These are phyloP conservation scores for Annulohypoxylon stygium DNA, from an alignment of 495 filamentous ascomycete genomes.

Conservation along the genomic window DNA sequence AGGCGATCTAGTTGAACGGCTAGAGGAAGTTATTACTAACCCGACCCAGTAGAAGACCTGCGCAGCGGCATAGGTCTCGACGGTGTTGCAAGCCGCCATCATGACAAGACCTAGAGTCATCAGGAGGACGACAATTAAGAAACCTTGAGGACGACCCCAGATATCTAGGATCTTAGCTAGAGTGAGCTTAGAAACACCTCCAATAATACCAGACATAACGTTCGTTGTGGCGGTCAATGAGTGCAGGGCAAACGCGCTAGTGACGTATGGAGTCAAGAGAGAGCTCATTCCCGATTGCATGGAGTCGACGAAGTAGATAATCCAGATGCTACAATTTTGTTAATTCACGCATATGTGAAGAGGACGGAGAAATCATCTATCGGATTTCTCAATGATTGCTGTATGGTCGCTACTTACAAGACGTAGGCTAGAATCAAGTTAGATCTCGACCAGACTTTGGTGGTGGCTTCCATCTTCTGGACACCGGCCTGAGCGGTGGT, in stretches of 20 bases:
- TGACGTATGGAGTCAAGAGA: constrained; percentile 60
- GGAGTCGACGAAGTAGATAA: constrained; percentile 66
- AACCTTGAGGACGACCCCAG: constrained; percentile 70
- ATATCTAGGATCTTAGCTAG: constrained; percentile 75
- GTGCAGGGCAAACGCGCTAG: constrained; percentile 59
- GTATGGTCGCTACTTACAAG: constrained; percentile 50
- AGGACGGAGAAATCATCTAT: not conserved
- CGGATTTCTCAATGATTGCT: not conserved
- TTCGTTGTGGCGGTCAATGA: constrained; percentile 62
- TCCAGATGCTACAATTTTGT: constrained; percentile 59
- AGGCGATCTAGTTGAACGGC: not conserved
- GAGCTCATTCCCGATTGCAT: constrained; percentile 59
- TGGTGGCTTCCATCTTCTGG: constrained; percentile 63
- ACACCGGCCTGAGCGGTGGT: constrained; percentile 59
- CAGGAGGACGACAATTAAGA: constrained; percentile 53
- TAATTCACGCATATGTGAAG: constrained; percentile 11
- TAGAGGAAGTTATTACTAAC: constrained; percentile 32
- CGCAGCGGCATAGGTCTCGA: constrained; percentile 64
- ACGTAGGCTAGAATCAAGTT: constrained; percentile 59
- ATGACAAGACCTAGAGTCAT: constrained; percentile 62
- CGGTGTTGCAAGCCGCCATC: constrained; percentile 65
- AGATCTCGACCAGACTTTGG: constrained; percentile 60
- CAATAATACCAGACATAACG: constrained; percentile 68
- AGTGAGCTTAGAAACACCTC: constrained; percentile 71
- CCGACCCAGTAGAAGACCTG: constrained; percentile 68